Evolutionary conservation across 129 eudicot genomes (phyloP).

Genomic region (carrot (Daucus carota)): DH1_v3.0 NC_030381.2:44492001-44492500

Average conservation of each 20-base stretch:
- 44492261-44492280: constrained; percentile 51
- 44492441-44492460: constrained; percentile 36
- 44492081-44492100: constrained; percentile 26
- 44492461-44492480: not conserved
- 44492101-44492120: constrained; percentile 80
- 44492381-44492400: constrained; percentile 61
- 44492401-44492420: not conserved
- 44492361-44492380: constrained; percentile 79
- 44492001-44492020: constrained; percentile 92
- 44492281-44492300: constrained; percentile 73
- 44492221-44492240: constrained; percentile 51
- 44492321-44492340: constrained; percentile 95
- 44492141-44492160: constrained; percentile 92
- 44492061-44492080: constrained; percentile 83
- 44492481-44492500: not conserved
- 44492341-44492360: constrained; percentile 75
- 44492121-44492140: constrained; percentile 83
- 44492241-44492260: constrained; percentile 66
- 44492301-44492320: constrained; percentile 80
- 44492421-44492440: no score
- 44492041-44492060: constrained; percentile 77
- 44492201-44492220: constrained; percentile 83
- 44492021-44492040: constrained; percentile 98
- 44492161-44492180: constrained; percentile 77
- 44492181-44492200: constrained; percentile 74